These are phyloP conservation scores for Xenoacremonium recifei DNA, from an alignment of 2,329 filamentous ascomycete species.

Conservation along the genomic window DNA sequence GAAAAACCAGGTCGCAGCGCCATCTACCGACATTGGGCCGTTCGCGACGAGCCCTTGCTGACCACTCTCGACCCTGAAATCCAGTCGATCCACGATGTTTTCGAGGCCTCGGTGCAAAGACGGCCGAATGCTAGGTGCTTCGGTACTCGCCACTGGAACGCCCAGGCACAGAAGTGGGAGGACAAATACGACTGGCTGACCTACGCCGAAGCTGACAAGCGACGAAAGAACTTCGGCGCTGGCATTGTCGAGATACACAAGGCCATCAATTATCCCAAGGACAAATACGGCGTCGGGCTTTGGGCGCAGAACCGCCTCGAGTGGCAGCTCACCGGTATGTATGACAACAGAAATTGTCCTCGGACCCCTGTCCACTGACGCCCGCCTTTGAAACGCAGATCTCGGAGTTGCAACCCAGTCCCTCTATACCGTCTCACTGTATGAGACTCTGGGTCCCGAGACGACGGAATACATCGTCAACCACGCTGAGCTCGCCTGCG, in stretches of 20 bases:
- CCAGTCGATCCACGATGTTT: constrained; percentile 75
- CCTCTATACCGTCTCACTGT: constrained; percentile 88
- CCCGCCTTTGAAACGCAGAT: constrained; percentile 49
- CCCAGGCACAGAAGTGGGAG: constrained; percentile 67
- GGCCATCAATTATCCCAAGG: constrained; percentile 59
- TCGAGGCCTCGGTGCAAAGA: constrained; percentile 65
- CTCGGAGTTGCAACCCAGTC: constrained; percentile 83
- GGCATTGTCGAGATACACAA: constrained; percentile 82
- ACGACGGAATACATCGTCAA: constrained; percentile 95
- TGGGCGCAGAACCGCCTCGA: constrained; percentile 86
- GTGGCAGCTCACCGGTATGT: constrained; percentile 76
- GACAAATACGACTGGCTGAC: constrained; percentile 80
- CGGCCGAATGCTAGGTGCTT: constrained; percentile 70
- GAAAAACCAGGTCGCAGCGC: constrained; percentile 69
- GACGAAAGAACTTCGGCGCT: constrained; percentile 80
- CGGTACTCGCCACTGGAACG: constrained; percentile 78
- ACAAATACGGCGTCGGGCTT: constrained; percentile 73
- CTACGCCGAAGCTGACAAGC: constrained; percentile 74
- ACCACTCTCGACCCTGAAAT: constrained; percentile 69
- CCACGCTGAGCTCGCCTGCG: constrained; percentile 72
- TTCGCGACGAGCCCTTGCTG: constrained; percentile 68
- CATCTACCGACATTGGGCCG: constrained; percentile 82
- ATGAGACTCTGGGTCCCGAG: constrained; percentile 91
- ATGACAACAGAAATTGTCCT: not conserved
- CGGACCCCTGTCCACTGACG: not conserved